These are phyloP conservation scores for Aspergillus hancockii DNA, from an alignment of 495 filamentous ascomycete genomes.

Conservation along the genomic window DNA sequence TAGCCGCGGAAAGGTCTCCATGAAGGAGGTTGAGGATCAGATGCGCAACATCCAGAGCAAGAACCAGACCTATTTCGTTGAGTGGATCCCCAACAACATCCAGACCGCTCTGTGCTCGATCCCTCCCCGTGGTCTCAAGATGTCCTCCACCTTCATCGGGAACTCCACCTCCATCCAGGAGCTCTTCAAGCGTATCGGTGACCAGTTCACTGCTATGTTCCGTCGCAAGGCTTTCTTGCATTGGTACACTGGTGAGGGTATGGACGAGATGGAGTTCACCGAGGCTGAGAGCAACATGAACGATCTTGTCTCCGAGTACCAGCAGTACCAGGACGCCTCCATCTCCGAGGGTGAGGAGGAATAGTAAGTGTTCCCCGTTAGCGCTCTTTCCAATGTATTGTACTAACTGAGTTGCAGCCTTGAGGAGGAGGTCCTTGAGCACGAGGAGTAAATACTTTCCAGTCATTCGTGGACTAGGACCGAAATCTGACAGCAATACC, in stretches of 20 bases:
- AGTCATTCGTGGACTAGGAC: conserved; percentile 17
- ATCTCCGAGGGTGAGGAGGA: conserved; percentile 75
- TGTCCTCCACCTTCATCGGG: conserved; percentile 98
- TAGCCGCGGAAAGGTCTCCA: conserved; percentile 97
- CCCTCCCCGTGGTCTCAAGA: conserved; percentile 95
- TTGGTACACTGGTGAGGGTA: conserved; percentile 99
- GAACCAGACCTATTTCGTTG: conserved; percentile 99
- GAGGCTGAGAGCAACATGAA: conserved; percentile 99
- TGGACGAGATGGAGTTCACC: conserved; percentile 99
- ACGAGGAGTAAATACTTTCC: conserved; percentile 41
- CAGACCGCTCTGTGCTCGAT: conserved; percentile 99
- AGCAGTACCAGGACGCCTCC: conserved; percentile 99
- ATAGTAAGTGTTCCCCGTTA: conserved; percentile 45
- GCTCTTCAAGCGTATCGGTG: conserved; percentile 99
- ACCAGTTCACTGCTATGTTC: conserved; percentile 99
- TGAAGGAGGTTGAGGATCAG: conserved; percentile 99
- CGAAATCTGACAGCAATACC: conserved; percentile 48
- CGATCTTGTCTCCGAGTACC: conserved; percentile 99
- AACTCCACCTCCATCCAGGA: conserved; percentile 99
- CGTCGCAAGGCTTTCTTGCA: conserved; percentile 99
- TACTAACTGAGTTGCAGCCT: conserved; percentile 25
- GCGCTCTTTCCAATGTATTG: not conserved
- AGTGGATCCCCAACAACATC: conserved; percentile 99
- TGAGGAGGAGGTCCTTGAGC: conserved; percentile 45
- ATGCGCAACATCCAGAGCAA: conserved; percentile 99